A percentile compares a stretch with the other conserved stretches of the same genome.
Conservation (phyloP, 306 rosid genomes). For the Cicer judaicum region DNA sequence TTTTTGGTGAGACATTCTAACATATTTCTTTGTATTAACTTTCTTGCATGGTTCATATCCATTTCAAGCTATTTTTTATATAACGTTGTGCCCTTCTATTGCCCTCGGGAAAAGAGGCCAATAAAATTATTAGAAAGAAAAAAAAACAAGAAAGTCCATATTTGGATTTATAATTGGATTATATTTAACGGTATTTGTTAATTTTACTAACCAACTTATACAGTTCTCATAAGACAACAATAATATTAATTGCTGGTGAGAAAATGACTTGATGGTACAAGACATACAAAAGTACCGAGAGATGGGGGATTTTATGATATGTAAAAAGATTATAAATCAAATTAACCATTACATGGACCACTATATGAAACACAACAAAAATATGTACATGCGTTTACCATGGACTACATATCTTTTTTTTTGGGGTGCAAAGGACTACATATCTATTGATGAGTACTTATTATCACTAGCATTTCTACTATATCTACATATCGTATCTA, state of each 20-base stretch:
- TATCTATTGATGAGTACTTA: constrained; percentile 1
- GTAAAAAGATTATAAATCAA: constrained; percentile 19
- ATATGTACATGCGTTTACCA: constrained; percentile 11
- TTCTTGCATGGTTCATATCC: background rate
- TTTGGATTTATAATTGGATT: background rate
- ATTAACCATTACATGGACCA: constrained; percentile 43
- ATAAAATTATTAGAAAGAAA: background rate
- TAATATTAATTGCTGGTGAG: constrained; percentile 47
- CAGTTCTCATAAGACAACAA: constrained; percentile 47
- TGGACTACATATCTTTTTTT: background rate
- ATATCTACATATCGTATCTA: background rate
- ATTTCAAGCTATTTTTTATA: constrained; percentile 2
- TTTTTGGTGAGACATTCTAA: background rate
- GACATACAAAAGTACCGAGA: constrained; percentile 42
- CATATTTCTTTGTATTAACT: constrained; percentile 12
- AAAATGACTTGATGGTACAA: constrained; percentile 51
- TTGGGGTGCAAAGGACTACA: background rate
- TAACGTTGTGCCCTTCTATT: background rate
- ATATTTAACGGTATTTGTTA: constrained; percentile 13
- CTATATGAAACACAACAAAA: constrained; percentile 23
- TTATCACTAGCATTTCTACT: constrained; percentile 12
- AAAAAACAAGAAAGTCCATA: background rate
- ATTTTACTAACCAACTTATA: constrained; percentile 33
- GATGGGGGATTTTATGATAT: constrained; percentile 40
- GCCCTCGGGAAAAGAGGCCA: background rate